Percentiles rank a stretch among this genome's conserved stretches.
phyloP scores from a whole-genome alignment of 805 yeast species.

The Vanderwaltozyma verrucispora region DNA sequence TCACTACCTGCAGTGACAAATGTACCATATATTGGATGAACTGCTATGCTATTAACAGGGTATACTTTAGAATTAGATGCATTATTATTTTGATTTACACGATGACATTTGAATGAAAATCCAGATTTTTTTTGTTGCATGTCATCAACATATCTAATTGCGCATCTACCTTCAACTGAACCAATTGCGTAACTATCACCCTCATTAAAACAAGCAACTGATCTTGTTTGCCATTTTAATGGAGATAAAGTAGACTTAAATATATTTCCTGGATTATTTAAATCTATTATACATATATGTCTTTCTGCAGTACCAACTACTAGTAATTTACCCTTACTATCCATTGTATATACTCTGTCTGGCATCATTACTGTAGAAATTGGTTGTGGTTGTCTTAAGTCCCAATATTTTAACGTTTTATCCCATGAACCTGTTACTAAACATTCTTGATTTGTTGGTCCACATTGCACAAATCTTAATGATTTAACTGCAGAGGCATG shows the following conservation, averaged over 20 bases:
- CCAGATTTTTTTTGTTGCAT: slow-evolving; percentile 60
- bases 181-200: slow-evolving; percentile 93
- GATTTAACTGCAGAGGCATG: slow-evolving; percentile 74
- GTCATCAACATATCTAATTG: slow-evolving; percentile 85
- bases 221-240: slow-evolving; percentile 80
- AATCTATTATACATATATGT: slow-evolving; percentile 64
- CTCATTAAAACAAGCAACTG: slow-evolving; percentile 74
- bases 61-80: slow-evolving; percentile 59
- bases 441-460: slow-evolving; percentile 66
- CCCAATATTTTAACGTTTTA: slow-evolving; percentile 92
- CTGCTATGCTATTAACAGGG: slow-evolving; percentile 67
- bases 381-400: slow-evolving; percentile 74
- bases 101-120: slow-evolving; percentile 91
- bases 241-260: slow-evolving; percentile 69
- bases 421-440: slow-evolving; percentile 96
- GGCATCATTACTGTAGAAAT: slow-evolving; percentile 75
- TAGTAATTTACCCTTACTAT: slow-evolving; percentile 63
- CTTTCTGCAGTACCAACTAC: slow-evolving; percentile 94
- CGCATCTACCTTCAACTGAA: slow-evolving; percentile 91
- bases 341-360: slow-evolving; percentile 88
- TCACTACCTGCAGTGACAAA: slow-evolving; percentile 92
- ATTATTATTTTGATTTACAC: slow-evolving; percentile 43
- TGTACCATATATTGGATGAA: slow-evolving; percentile 87
- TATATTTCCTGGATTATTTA: slow-evolving; percentile 73
- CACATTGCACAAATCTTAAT: slow-evolving; percentile 72